Evolutionary conservation across 805 yeast species (phyloP).

Genomic region (Kazachstania kunashirensis): DNA sequence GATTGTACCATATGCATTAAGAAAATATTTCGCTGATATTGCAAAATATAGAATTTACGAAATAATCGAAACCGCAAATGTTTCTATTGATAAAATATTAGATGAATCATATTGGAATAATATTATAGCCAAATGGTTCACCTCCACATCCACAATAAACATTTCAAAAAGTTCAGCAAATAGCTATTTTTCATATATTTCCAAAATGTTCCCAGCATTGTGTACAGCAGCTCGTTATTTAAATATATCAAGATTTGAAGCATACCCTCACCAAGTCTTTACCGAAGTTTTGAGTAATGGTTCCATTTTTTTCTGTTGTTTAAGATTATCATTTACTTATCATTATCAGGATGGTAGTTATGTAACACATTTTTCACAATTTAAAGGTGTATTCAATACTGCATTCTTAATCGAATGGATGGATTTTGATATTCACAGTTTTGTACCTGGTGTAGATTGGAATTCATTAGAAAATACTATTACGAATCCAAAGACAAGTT

Average conservation of each 20-base stretch:
- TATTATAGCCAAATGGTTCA: neutral
- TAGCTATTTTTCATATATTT: conserved; percentile 1
- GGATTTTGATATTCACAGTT: conserved; percentile 45
- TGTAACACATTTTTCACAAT: conserved; percentile 50
- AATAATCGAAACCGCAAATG: conserved; percentile 37
- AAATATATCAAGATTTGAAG: conserved; percentile 44
- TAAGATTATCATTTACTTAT: conserved; percentile 39
- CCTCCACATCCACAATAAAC: neutral
- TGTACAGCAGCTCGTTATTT: conserved; percentile 40
- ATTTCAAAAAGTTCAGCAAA: neutral
- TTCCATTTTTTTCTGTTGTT: conserved; percentile 43
- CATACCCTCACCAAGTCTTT: conserved; percentile 39
- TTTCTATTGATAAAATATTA: conserved; percentile 17
- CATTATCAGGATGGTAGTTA: conserved; percentile 63
- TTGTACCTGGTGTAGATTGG: conserved; percentile 40
- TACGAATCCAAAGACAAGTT: conserved; percentile 20
- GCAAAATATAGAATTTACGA: conserved; percentile 42
- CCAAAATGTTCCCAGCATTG: neutral
- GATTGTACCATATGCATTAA: neutral
- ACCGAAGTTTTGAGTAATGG: conserved; percentile 48
- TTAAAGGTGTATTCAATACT: conserved; percentile 53
- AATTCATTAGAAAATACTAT: conserved; percentile 36
- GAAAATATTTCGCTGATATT: conserved; percentile 33
- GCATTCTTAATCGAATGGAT: conserved; percentile 62
- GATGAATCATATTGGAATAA: conserved; percentile 1